Evolutionary conservation across 257 asterid species (phyloP).

Genomic region (Orobanche coerulescens): DNA sequence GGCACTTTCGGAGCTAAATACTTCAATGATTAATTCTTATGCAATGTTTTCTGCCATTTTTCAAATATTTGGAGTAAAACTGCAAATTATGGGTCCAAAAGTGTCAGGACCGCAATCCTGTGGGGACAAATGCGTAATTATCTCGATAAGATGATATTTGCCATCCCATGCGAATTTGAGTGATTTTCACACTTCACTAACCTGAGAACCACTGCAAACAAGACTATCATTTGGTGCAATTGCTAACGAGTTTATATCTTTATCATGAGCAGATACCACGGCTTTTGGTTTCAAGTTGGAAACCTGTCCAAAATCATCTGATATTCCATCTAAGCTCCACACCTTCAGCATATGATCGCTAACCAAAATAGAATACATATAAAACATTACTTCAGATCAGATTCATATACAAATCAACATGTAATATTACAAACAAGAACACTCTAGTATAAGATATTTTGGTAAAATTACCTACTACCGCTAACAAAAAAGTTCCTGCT

Average conservation of each 20-base stretch:
- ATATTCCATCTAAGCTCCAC: constrained; percentile 70
- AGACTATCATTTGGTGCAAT: constrained; percentile 89
- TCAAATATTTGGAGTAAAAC: no score
- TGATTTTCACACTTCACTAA: constrained; percentile 25
- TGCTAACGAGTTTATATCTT: constrained; percentile 89
- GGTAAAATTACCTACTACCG: constrained; percentile 75
- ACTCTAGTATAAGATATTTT: not conserved
- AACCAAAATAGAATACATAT: constrained; percentile 15
- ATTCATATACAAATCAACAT: not conserved
- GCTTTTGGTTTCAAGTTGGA: constrained; percentile 73
- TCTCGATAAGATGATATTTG: not conserved
- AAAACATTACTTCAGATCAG: not conserved
- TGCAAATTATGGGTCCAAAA: no score
- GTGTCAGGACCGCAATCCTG: no score
- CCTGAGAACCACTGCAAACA: constrained; percentile 99
- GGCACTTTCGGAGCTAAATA: no score
- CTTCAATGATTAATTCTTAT: no score
- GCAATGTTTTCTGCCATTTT: no score
- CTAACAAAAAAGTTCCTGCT: constrained; percentile 65
- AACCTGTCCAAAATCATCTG: constrained; percentile 40
- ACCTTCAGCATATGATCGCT: constrained; percentile 88
- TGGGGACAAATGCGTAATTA: no score
- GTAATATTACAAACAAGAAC: not conserved
- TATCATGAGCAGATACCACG: constrained; percentile 89
- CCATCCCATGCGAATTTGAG: not conserved